Base-by-base conservation (phyloP, 2,329 filamentous ascomycete species). In the Cladosporium colombiae region DNA sequence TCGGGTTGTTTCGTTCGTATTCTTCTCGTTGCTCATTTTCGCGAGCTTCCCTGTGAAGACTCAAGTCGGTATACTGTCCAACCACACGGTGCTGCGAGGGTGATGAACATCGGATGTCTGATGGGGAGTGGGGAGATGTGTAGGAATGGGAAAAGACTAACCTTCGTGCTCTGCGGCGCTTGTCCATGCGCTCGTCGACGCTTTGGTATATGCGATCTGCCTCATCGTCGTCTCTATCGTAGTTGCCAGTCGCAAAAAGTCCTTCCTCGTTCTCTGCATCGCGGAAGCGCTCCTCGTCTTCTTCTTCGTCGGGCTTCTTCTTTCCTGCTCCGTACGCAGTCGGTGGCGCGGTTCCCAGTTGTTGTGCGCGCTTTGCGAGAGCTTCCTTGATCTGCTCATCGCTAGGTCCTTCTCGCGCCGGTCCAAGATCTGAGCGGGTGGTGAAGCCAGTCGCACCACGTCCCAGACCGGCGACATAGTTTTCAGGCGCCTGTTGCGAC, bases 341-440 rank as follows among this genome's bases (percentile, higher is more conserved):
- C 0, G 89, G 88, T 27, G 88, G 84, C n/a, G 88, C 86, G 68
- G 87, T 86, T 55, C 89, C 89, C 0, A 98, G 86, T 75, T 91
- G 88, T 65, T 92, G 91, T 8, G 95, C 94, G 73, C 96, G 89
- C 80, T 97, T 97, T 58, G 93, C 93, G 72, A 99, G 90, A 68
- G 92, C 93, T 78, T 97, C 95, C 79, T 98, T 97, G 81, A 99
- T 97, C 81, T 98, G 94, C 77, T 99, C 95, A 74, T 97, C 94
- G 60, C 91, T 97, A 58, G 95, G 95, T 18, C 95, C 95, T 82
- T 97, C 94, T 74, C 94, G 88, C 66, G 94, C 94, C 60, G 96
- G 95, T 66, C 96, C 95, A 66, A 99, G 84, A 85, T 99, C 95
- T 65, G 94, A 98, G 74, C 96, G 89, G 49, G 95, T 99, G 18